Evolutionary conservation across 345 rosid species (phyloP).

Genomic region (Mangifera indica): DNA sequence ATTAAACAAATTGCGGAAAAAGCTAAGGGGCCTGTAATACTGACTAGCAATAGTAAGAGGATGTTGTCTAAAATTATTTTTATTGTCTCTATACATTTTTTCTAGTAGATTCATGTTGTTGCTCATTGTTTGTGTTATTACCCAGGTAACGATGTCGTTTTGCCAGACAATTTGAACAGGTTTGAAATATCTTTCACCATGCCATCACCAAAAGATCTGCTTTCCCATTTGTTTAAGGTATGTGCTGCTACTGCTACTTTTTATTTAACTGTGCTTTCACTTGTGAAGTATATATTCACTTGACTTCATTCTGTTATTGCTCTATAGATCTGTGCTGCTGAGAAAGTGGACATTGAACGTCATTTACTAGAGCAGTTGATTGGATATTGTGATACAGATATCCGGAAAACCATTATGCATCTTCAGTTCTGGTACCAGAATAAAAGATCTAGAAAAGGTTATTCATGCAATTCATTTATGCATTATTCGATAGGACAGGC

Average conservation of each 20-base stretch:
- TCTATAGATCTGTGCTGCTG: slow-evolving; percentile 71
- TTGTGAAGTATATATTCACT: slow-evolving; percentile 15
- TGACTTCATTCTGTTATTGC: slow-evolving; percentile 21
- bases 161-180: slow-evolving; percentile 73
- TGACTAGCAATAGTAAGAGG: slow-evolving; percentile 81
- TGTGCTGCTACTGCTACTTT: slow-evolving; percentile 19
- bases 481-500: neutral
- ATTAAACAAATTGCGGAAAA: slow-evolving; percentile 83
- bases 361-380: slow-evolving; percentile 51
- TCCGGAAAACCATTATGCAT: slow-evolving; percentile 74
- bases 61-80: slow-evolving; percentile 17
- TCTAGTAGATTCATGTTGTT: slow-evolving; percentile 11
- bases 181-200: slow-evolving; percentile 52
- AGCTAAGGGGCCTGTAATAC: slow-evolving; percentile 84
- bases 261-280: slow-evolving; percentile 18
- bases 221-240: slow-evolving; percentile 55
- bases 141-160: slow-evolving; percentile 57
- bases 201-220: slow-evolving; percentile 62
- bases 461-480: slow-evolving; percentile 12
- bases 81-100: slow-evolving; percentile 6
- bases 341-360: slow-evolving; percentile 54
- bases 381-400: slow-evolving; percentile 61
- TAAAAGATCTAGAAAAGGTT: slow-evolving; percentile 53
- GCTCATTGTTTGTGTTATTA: slow-evolving; percentile 27
- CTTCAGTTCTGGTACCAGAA: slow-evolving; percentile 93